Evolutionary conservation across 352 stramenopile genomes (phyloP), one percentile per base, ranked within the genome.

Genomic region (Phytophthora cactorum): DNA sequence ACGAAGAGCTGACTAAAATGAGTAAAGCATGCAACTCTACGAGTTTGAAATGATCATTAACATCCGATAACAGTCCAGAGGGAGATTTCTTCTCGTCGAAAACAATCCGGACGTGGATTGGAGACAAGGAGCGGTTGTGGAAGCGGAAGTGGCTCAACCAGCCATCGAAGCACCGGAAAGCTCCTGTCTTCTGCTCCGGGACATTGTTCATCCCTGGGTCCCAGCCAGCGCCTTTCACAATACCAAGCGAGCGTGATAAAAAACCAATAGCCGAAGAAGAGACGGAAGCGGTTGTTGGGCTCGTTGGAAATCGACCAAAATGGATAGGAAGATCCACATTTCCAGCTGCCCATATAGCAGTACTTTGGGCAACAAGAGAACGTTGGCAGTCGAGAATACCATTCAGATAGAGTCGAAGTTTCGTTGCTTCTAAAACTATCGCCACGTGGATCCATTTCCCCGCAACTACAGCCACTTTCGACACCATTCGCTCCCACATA

Each of bases 31-130:
- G 62, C 5, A 85, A 36, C 32, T 85, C 79, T 10, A 86, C 36
- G 1, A 74, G 27, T 52, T 74, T 77, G 3, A 43, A 59, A 5
- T 63, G 39, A 14, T 60, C 39, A 15, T 22, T 55, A 8, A 5
- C 14, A 36, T 36, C 27, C 12, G 31, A 15, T 12, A 8, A 12
- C 1, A 52, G 3, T 25, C 10, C 32, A 36, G 43, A 44, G 0
- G 55, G 45, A 14, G 46, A 29, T 7, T 78, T 90, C 46, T 87
- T 89, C 49, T 92, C 81, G 53, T 98, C 93, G 43, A 75, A 98
- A 15, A 97, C 82, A 38, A 98, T 93, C 1, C 88, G 87, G 11
- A 98, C 90, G 62, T 98, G 93, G 58, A 98, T 98, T 4, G 93
- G 89, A 11, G 90, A 97, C 15, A 98, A 55, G 12, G 92, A 87